Evolutionary conservation across 192 early-diverging fungal species (phyloP).

Genomic region (Backusella mclennaniae): DNA sequence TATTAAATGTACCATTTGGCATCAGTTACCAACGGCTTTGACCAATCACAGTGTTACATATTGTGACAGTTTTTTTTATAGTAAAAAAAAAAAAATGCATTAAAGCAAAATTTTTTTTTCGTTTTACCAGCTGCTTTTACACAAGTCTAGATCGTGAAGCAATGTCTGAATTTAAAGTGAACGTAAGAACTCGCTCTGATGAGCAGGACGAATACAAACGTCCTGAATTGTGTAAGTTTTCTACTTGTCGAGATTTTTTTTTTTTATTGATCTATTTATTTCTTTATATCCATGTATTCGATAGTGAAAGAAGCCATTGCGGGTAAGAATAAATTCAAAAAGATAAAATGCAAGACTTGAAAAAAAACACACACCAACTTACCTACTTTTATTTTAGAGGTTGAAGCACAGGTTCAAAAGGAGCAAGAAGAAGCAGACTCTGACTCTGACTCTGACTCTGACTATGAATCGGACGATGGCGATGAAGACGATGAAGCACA

Average conservation of each 20-base stretch:
- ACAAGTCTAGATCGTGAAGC: neutral
- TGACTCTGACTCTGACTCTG: constrained; percentile 22
- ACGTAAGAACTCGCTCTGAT: neutral
- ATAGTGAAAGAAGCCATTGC: neutral
- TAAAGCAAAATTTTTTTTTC: neutral
- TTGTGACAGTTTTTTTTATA: too few species aligned
- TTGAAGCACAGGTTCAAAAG: constrained; percentile 4
- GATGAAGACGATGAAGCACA: constrained; percentile 80
- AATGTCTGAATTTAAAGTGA: neutral
- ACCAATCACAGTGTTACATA: too few species aligned
- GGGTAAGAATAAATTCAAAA: neutral
- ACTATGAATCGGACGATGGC: constrained; percentile 70
- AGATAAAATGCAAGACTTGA: too few species aligned
- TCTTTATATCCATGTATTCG: neutral
- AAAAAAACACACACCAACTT: neutral
- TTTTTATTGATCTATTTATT: neutral
- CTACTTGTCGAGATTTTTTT: neutral
- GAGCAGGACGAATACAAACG: neutral
- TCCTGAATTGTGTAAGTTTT: neutral
- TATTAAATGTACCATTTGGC: neutral
- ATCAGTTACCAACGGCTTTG: too few species aligned
- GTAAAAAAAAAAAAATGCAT: too few species aligned
- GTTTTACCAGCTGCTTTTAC: neutral
- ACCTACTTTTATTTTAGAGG: neutral
- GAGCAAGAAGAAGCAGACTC: neutral